These are phyloP conservation scores for Yamadazyma tumulicola DNA, from an alignment of 805 yeast species.

Conservation along the genomic window DNA sequence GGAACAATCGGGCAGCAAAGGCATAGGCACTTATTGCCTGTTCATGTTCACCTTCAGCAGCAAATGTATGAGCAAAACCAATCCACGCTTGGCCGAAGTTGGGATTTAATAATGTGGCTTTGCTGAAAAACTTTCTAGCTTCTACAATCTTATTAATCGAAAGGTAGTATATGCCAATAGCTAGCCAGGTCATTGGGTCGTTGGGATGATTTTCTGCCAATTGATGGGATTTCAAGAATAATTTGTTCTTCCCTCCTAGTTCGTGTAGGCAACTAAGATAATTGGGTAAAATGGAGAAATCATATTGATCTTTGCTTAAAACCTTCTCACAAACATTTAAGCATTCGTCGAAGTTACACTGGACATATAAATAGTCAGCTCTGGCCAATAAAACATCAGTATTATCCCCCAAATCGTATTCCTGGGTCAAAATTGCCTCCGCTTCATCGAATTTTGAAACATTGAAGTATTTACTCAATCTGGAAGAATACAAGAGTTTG, in stretches of 20 bases:
- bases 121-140: constrained; percentile 83
- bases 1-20: constrained; percentile 87
- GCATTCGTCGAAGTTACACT: constrained; percentile 78
- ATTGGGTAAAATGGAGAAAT: constrained; percentile 67
- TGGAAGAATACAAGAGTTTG: constrained; percentile 69
- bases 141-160: constrained; percentile 69
- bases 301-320: constrained; percentile 60
- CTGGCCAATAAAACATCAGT: constrained; percentile 64
- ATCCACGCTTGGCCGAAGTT: constrained; percentile 96
- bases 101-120: constrained; percentile 84
- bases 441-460: constrained; percentile 60
- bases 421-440: constrained; percentile 61
- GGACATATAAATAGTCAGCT: constrained; percentile 68
- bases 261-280: constrained; percentile 85
- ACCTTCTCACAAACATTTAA: constrained; percentile 65
- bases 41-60: constrained; percentile 97
- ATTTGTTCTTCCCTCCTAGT: constrained; percentile 73
- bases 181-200: constrained; percentile 82
- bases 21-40: constrained; percentile 97
- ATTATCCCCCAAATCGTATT: constrained; percentile 66
- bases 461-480: constrained; percentile 70
- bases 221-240: constrained; percentile 78
- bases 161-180: constrained; percentile 87
- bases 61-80: constrained; percentile 97
- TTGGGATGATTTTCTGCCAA: constrained; percentile 82